Percentiles rank a stretch among this genome's conserved stretches.
Evolutionary conservation across 257 asterid species (phyloP).

Genomic region (Nemophila menziesii): DNA sequence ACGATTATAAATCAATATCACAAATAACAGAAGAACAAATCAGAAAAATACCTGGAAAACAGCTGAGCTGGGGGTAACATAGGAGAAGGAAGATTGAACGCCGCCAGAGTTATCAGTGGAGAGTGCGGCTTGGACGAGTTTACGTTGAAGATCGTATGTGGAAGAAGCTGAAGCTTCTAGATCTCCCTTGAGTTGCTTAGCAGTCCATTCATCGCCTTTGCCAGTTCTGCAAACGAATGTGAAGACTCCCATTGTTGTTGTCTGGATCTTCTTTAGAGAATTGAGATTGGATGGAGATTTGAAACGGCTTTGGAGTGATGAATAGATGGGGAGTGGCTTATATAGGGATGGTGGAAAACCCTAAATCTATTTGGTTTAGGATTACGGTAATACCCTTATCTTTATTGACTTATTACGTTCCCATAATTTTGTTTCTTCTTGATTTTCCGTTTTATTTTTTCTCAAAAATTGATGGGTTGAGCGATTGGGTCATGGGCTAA

Average conservation of each 20-base stretch:
- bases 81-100: constrained; percentile 60
- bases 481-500: too few relatives aligned
- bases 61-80: constrained; percentile 24
- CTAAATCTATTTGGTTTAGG: neutral
- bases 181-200: constrained; percentile 26
- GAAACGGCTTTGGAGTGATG: neutral
- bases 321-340: neutral
- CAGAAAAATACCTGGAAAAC: constrained; percentile 56
- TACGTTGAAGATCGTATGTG: constrained; percentile 42
- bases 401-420: too few relatives aligned
- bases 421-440: too few relatives aligned
- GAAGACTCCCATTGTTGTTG: constrained; percentile 46
- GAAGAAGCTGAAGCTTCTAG: neutral
- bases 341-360: constrained; percentile 4
- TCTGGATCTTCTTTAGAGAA: neutral
- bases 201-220: constrained; percentile 41
- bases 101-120: constrained; percentile 59
- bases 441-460: too few relatives aligned
- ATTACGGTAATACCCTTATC: neutral
- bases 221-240: constrained; percentile 43
- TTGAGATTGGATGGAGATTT: too few relatives aligned
- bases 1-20: too few relatives aligned
- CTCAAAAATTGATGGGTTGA: too few relatives aligned
- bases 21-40: too few relatives aligned
- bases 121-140: constrained; percentile 66